A percentile compares a stretch with the other conserved stretches of the same genome.
Evolutionary conservation across 805 yeast species (phyloP).

Genomic region (Saccharomycopsis sp.): DNA sequence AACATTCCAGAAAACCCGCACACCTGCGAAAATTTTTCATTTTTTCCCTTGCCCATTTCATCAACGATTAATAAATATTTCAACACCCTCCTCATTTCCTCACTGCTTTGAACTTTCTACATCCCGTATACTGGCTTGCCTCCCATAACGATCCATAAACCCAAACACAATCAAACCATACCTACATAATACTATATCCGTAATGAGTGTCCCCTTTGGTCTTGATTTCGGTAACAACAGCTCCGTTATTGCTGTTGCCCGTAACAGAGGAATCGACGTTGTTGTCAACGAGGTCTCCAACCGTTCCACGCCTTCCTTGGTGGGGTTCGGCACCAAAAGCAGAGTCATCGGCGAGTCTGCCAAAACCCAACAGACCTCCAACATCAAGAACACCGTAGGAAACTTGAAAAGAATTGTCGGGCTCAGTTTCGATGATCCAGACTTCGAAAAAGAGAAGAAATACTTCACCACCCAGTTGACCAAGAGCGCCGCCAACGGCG

Average conservation of each 20-base stretch:
- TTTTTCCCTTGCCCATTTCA: no score
- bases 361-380: slow-evolving; percentile 93
- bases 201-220: slow-evolving; percentile 95
- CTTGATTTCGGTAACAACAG: slow-evolving; percentile 94
- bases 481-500: slow-evolving; percentile 55
- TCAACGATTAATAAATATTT: no score
- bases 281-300: slow-evolving; percentile 98
- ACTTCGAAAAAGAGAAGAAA: slow-evolving; percentile 64
- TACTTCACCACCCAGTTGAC: slow-evolving; percentile 68
- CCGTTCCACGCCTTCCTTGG: slow-evolving; percentile 88
- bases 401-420: slow-evolving; percentile 92
- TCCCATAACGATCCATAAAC: no score
- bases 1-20: no score
- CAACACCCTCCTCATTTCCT: no score
- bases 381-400: slow-evolving; percentile 92
- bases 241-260: slow-evolving; percentile 93
- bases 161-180: background rate
- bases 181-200: slow-evolving; percentile 1
- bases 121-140: no score
- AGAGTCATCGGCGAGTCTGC: slow-evolving; percentile 94
- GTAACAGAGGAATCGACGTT: slow-evolving; percentile 97
- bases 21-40: no score
- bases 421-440: slow-evolving; percentile 66
- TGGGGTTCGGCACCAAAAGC: slow-evolving; percentile 85
- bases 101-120: no score